Percentiles rank a stretch among this genome's conserved stretches.
phyloP scores from a whole-genome alignment of 2,329 filamentous ascomycete species.

The Ophiocordyceps polyrhachis-furcata region DNA sequence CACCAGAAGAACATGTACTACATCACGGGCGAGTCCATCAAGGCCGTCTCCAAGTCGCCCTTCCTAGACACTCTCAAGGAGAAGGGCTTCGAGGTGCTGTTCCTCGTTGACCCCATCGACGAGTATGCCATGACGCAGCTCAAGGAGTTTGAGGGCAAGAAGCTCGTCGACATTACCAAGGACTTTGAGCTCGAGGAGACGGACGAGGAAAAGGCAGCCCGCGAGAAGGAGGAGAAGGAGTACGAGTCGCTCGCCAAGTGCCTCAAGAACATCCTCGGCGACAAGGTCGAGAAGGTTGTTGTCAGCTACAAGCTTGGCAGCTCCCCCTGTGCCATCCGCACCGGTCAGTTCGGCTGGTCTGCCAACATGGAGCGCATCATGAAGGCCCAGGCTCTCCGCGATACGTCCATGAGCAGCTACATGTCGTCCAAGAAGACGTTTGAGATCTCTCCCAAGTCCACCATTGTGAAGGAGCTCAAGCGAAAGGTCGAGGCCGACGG shows the following conservation, averaged over 20 bases:
- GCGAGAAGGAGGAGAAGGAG: slow-evolving; percentile 97
- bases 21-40: slow-evolving; percentile 99
- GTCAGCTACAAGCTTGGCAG: slow-evolving; percentile 94
- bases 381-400: slow-evolving; percentile 99
- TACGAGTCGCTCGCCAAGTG: slow-evolving; percentile 87
- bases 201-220: slow-evolving; percentile 93
- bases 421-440: slow-evolving; percentile 99
- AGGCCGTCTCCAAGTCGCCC: slow-evolving; percentile 93
- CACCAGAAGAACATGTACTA: slow-evolving; percentile 99
- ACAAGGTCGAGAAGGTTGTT: slow-evolving; percentile 99
- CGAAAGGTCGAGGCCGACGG: slow-evolving; percentile 96
- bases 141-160: slow-evolving; percentile 99
- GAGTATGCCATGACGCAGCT: slow-evolving; percentile 99
- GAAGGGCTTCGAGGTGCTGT: slow-evolving; percentile 98
- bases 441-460: slow-evolving; percentile 97
- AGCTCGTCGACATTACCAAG: slow-evolving; percentile 99
- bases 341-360: slow-evolving; percentile 98
- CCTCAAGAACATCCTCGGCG: slow-evolving; percentile 96
- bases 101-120: slow-evolving; percentile 97
- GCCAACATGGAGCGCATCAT: slow-evolving; percentile 99
- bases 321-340: slow-evolving; percentile 95
- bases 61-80: slow-evolving; percentile 98
- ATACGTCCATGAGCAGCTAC: slow-evolving; percentile 99
- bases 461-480: slow-evolving; percentile 98
- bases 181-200: slow-evolving; percentile 99